These are phyloP conservation scores for Marasmius fiardii DNA, from an alignment of 1,284 basidiomycete genomes.

Conservation along the genomic window DNA sequence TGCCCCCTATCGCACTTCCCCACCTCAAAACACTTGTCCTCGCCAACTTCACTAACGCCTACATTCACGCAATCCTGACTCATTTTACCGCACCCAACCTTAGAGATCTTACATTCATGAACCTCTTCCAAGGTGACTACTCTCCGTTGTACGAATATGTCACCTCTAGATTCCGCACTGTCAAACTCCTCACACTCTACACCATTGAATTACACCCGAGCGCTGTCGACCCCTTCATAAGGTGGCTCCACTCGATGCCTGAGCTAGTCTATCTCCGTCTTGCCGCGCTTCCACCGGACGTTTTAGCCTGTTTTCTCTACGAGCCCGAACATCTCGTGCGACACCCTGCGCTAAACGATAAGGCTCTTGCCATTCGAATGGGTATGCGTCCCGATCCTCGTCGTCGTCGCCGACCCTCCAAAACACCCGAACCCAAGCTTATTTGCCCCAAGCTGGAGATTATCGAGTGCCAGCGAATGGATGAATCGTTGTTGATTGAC, in stretches of 20 bases:
- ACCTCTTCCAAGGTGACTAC: constrained; percentile 47
- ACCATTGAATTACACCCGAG: constrained; percentile 31
- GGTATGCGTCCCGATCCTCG: background rate
- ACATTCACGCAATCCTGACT: constrained; percentile 40
- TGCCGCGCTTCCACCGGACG: constrained; percentile 31
- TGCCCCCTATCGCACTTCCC: constrained; percentile 15
- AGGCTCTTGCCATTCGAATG: background rate
- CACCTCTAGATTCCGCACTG: constrained; percentile 40
- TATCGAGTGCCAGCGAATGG: constrained; percentile 22
- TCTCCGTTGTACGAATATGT: constrained; percentile 39
- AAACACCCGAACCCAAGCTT: constrained; percentile 1
- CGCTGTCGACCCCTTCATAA: constrained; percentile 29
- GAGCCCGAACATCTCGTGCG: constrained; percentile 27
- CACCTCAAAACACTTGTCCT: constrained; percentile 49
- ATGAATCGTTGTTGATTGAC: constrained; percentile 19
- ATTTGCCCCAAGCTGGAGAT: constrained; percentile 3
- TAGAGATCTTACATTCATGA: constrained; percentile 51
- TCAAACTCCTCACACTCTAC: constrained; percentile 49
- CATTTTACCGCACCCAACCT: constrained; percentile 50
- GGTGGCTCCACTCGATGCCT: constrained; percentile 53
- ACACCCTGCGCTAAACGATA: constrained; percentile 7
- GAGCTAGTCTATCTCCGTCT: constrained; percentile 46
- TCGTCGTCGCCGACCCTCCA: background rate
- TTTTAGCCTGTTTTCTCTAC: constrained; percentile 43
- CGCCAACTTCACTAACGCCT: constrained; percentile 46